Evolutionary conservation across 345 rosid species (phyloP), one percentile per base, ranked within the genome.

Genomic region (Turritis glabra): DNA sequence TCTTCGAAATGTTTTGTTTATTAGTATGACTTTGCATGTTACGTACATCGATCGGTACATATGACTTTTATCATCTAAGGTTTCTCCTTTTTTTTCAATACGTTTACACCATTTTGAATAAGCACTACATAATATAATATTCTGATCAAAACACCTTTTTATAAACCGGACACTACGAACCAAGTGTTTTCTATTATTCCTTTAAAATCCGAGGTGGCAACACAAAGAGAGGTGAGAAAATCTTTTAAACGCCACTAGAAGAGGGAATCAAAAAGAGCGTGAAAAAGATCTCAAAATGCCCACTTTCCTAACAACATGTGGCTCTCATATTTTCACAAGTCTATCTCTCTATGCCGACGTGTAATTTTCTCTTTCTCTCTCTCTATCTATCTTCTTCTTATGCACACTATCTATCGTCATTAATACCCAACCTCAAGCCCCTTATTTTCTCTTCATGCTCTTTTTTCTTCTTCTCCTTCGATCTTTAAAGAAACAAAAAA

Each of bases 191-290:
- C 0, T 22, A 5, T 43, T 22, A 4, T 43, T 22, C 67, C 3
- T 58, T 35, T 32, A 37, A 37, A 40, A 61, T 62, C 79, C 57
- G 50, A 61, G 25, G 54, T 76, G 79, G 79, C 73, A 50, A 66
- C 8, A 74, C 12, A 74, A 68, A 27, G 58, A 4, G 23, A 53
- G 65, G 40, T 53, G 21, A 19, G 60, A 60, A 75, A 69, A 69
- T 76, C 70, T 76, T 46, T 75, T 67, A 19, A 60, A 27, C 55
- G 58, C 65, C 69, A 61, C 17, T 50, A 62, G 68, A 76, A 68
- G 5, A 27, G 69, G 75, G 80, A 76, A 76, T 76, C 75, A 69
- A 62, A 76, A 76, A 76, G 80, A 76, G 75, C 58, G 80, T 76
- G 80, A 41, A 63, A 69, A 62, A 75, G 54, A 75, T 65, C 19